Conservation (phyloP, 768 basidiomycete species). For the Leccinum disarticulatum region DNA sequence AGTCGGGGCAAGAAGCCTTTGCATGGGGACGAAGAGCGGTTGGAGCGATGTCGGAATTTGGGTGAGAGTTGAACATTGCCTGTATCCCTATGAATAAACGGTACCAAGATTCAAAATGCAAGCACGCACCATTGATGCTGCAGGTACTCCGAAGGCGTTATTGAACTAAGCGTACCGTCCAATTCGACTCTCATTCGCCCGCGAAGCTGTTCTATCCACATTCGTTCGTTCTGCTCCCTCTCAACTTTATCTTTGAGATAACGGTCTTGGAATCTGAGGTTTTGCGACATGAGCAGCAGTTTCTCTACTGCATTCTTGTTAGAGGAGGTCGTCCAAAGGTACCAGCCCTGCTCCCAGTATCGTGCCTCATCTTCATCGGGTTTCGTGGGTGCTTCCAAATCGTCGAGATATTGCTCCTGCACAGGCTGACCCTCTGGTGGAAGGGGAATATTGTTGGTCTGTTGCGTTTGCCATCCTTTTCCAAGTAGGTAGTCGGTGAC, state of each 20-base stretch:
- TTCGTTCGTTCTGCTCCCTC: conserved; percentile 51
- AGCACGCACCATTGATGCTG: conserved; percentile 40
- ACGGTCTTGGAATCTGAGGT: conserved; percentile 48
- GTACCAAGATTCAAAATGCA: conserved; percentile 7
- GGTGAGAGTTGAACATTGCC: conserved; percentile 53
- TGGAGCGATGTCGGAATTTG: conserved; percentile 58
- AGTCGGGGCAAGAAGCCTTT: conserved; percentile 58
- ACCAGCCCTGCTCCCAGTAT: conserved; percentile 76
- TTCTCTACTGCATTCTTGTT: conserved; percentile 54
- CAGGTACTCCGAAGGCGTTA: conserved; percentile 21
- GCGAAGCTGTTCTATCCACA: conserved; percentile 29
- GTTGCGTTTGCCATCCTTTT: conserved; percentile 39
- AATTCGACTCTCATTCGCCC: conserved; percentile 25
- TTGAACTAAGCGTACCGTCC: conserved; percentile 31
- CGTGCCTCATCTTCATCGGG: conserved; percentile 39
- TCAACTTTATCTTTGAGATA: conserved; percentile 35
- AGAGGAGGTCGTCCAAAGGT: conserved; percentile 65
- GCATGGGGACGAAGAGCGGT: conserved; percentile 52
- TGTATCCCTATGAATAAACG: conserved; percentile 20
- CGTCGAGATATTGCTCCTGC: conserved; percentile 21
- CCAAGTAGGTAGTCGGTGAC: conserved; percentile 49
- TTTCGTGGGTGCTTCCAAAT: conserved; percentile 15
- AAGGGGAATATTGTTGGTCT: conserved; percentile 56
- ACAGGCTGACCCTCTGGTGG: conserved; percentile 63
- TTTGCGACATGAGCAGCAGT: conserved; percentile 56